phyloP scores from a whole-genome alignment of 2,329 filamentous ascomycete species.

The Colletotrichum tofieldiae region DNA sequence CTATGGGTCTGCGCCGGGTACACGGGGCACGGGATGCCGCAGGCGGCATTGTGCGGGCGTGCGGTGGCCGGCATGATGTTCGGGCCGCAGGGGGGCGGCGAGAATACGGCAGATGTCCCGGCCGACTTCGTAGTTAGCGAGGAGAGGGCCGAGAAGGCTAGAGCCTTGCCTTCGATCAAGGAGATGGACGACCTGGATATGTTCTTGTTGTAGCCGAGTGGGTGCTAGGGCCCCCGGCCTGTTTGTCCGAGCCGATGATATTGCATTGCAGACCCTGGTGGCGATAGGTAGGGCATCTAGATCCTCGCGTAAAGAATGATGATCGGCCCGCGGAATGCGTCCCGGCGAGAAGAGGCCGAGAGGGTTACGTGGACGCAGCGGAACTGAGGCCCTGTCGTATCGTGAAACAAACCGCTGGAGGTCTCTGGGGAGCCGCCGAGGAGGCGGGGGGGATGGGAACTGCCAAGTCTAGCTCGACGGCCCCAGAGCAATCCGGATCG shows the following conservation, averaged over 20 bases:
- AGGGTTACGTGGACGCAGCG: not conserved
- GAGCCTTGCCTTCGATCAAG: conserved; percentile 37
- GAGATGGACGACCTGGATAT: conserved; percentile 42
- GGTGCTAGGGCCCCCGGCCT: not conserved
- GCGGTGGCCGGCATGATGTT: conserved; percentile 74
- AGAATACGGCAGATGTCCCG: conserved; percentile 61
- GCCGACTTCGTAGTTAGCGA: conserved; percentile 57
- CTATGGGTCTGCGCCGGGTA: conserved; percentile 78
- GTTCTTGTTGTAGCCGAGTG: conserved; percentile 31
- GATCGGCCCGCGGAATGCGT: not conserved
- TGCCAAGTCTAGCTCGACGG: conserved; percentile 1
- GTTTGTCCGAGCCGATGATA: not conserved
- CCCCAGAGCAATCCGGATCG: not conserved
- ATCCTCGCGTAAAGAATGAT: not conserved
- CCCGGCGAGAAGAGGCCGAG: too few species aligned
- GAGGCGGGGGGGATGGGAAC: not conserved
- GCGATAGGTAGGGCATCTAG: not conserved
- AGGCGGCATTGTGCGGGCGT: conserved; percentile 77
- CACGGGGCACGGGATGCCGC: conserved; percentile 84
- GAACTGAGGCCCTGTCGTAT: not conserved
- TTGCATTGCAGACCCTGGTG: not conserved
- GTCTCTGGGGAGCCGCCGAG: conserved; percentile 2
- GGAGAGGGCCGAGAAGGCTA: conserved; percentile 48
- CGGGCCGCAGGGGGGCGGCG: conserved; percentile 50
- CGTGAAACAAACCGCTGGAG: not conserved